Conservation (phyloP, 139 green algal species). For the Auxenochlorella pyrenoidosa region DNA sequence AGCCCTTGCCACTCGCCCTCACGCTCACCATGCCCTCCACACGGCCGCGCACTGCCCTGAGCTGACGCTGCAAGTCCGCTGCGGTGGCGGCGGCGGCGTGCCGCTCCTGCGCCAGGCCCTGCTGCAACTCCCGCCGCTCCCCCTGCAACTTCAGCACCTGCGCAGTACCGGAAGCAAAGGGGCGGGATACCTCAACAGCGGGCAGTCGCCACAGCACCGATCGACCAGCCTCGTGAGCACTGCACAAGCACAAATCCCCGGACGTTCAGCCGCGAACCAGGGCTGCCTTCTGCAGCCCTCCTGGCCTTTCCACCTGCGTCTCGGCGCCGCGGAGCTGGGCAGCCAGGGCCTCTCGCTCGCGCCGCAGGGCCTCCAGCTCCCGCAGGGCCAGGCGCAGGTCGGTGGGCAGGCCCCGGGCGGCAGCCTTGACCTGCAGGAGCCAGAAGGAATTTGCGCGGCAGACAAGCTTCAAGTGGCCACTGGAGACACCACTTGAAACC, state of each 20-base stretch:
- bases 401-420: background rate
- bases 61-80: conserved; percentile 6
- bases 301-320: background rate
- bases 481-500: too few relatives aligned
- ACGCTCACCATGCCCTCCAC: background rate
- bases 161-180: background rate
- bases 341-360: background rate
- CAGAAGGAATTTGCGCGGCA: too few relatives aligned
- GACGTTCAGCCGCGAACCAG: too few relatives aligned
- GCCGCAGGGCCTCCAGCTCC: conserved; percentile 6
- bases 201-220: too few relatives aligned
- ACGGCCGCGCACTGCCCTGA: background rate
- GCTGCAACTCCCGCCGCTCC: background rate
- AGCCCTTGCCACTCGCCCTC: too few relatives aligned
- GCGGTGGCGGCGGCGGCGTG: background rate
- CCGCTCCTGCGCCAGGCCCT: conserved; percentile 2
- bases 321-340: background rate
- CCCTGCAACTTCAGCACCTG: background rate
- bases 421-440: background rate
- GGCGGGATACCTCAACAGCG: too few relatives aligned
- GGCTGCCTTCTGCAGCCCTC: too few relatives aligned
- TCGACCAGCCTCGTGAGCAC: too few relatives aligned
- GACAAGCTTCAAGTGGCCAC: too few relatives aligned
- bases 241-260: too few relatives aligned
- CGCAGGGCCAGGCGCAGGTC: conserved; percentile 13